Base-by-base conservation (phyloP, 78 protist genomes). In the Capsaspora owczarzaki region DNA sequence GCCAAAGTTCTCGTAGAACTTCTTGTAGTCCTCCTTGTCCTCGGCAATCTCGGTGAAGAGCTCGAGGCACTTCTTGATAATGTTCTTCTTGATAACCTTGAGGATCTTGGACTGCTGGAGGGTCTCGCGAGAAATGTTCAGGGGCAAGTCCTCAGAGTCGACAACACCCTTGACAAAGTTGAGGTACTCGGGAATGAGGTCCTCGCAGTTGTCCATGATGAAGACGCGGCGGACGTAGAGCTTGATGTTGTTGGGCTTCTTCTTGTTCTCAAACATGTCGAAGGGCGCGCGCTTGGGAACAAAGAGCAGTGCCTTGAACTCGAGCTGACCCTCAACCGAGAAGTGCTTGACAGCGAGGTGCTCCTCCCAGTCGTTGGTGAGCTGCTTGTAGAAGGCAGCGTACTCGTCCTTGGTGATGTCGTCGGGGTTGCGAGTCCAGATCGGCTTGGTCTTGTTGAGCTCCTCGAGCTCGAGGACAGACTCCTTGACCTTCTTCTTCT, bases 61-160 rank as follows among this genome's bases (percentile, higher is more conserved):
- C 82, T 97, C 99, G 43, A 99, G n/a, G 81, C 91, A 86, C 89
- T 96, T 96, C 96, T 95, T 97, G 83, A 97, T 97, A 53, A 99
- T 29, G 88, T 97, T 96, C 96, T 96, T 95, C 81, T 91, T 90
- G 91, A 99, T 97, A 80, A 95, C 97, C 88, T 94, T 96, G 78
- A 99, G 92, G 85, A 96, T 94, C 93, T 93, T 93, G 94, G 90
- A 90, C 88, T 96, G 98, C 93, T 99, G 99, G 78, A 99, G 96
- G 75, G 86, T 95, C 93, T 99, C 99, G 77, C 99, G 98, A 31
- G 99, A 96, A 53, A 99, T 96, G 97, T 97, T 98, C 76, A 99
- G 91, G 60, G 99, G 99, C 25, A 99, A 91, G 80, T 99, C 99
- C 89, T 97, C 99, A 40, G 95, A 90, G 89, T 99, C 99, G 72